Evolutionary conservation across 257 asterid species (phyloP).

Genomic region (Thymus quinquecostatus): DNA sequence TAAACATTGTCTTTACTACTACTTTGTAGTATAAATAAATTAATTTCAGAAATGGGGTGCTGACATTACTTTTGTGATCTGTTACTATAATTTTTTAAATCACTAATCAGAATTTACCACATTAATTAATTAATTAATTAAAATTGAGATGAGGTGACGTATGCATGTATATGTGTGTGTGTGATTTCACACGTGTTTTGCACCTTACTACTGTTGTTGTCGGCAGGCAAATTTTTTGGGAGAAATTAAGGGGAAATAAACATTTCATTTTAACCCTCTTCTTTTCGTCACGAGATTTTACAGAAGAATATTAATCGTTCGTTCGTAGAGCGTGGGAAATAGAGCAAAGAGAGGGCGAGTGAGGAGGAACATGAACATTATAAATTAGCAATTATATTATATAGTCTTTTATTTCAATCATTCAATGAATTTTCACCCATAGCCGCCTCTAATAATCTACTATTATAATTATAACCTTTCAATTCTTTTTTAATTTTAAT

Average conservation of each 20-base stretch:
- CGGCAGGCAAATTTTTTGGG: constrained; percentile 20
- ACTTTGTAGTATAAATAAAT: background rate
- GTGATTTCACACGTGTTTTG: background rate
- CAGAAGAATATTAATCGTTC: background rate
- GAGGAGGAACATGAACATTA: constrained; percentile 1
- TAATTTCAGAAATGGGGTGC: constrained; percentile 17
- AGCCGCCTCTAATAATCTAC: constrained; percentile 51
- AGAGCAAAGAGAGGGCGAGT: constrained; percentile 33
- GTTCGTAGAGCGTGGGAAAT: constrained; percentile 29
- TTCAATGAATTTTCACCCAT: constrained; percentile 34
- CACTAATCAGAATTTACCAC: background rate
- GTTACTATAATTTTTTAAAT: background rate
- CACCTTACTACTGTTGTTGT: constrained; percentile 22
- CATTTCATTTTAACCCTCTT: background rate
- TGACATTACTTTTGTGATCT: background rate
- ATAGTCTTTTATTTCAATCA: constrained; percentile 27
- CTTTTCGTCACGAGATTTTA: no score
- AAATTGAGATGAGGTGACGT: constrained; percentile 1
- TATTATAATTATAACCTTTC: background rate
- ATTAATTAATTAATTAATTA: background rate
- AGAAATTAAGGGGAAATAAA: background rate
- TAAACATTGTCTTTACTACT: constrained; percentile 19
- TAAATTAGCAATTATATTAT: background rate
- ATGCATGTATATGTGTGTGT: background rate
- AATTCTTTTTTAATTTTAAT: background rate